Base-by-base conservation (phyloP, 1,139 yeast species). In the Suhomyces anneliseae region DNA sequence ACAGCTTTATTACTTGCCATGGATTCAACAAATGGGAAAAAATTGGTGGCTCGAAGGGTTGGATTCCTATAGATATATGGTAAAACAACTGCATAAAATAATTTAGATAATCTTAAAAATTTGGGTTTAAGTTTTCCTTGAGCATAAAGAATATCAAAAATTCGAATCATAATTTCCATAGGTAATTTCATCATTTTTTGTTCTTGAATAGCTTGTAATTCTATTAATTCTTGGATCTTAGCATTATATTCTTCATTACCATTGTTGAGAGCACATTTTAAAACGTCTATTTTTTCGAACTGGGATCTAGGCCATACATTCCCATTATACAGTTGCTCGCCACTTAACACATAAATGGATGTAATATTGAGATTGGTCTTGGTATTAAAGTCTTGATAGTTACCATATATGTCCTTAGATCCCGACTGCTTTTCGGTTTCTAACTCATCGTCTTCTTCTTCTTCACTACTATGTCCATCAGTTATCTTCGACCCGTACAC, bases 51-150 rank as follows among this genome's bases (percentile, higher is more conserved):
- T 47, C 74, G 74, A 38, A 93, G 70, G 4, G 51, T 57, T 0
- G 98, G 98, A 15, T 70, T 60, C 10, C 68, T 65, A 66, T 92
- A 93, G 4, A 92, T 60, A 55, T 80, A 65, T 1, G 90, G 87
- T 11, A 87, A 56, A 7, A 83, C 79, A 24, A 83, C 67, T 34
- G 63, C 52, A 61, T 87, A 86, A 69, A 92, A 83, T 7, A 76
- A 57, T 53, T 79, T 81, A 60, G 82, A 81, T 8, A 92, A 83
- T 27, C 84, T 64, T 47, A 90, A 65, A 56, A 78, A 79, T 47
- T 76, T 76, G 12, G 85, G 75, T 39, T 74, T 71, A 35, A 82
- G 58, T 40, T 66, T 64, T 4, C 70, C 74, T 44, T 57, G 54
- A 32, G 42, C 50, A 38, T 63, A 54, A 9, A 82, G 62, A 34